A percentile compares a stretch with the other conserved stretches of the same genome.
phyloP scores from a whole-genome alignment of 2,329 filamentous ascomycete species.

The Talaromyces atroroseus region DNA sequence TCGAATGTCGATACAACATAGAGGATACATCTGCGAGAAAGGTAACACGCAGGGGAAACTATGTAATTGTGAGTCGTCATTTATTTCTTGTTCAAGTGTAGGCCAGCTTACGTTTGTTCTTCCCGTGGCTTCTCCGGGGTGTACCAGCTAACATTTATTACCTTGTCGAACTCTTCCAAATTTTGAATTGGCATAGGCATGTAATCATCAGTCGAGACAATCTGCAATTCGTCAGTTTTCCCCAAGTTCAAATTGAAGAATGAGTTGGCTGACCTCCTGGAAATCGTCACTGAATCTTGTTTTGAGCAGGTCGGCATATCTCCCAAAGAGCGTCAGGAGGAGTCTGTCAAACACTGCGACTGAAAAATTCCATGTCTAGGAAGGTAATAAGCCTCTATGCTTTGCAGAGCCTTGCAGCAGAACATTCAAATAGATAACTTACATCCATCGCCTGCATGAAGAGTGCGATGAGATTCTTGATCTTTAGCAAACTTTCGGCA shows the following conservation, averaged over 20 bases:
- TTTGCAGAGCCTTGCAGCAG: background rate
- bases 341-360: slow-evolving; percentile 76
- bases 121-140: slow-evolving; percentile 71
- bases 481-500: slow-evolving; percentile 84
- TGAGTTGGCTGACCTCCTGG: slow-evolving; percentile 60
- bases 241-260: too few species aligned
- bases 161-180: slow-evolving; percentile 86
- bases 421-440: slow-evolving; percentile 22
- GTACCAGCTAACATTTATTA: slow-evolving; percentile 95
- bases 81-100: background rate
- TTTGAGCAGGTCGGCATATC: slow-evolving; percentile 88
- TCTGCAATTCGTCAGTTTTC: slow-evolving; percentile 33
- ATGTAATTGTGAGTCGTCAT: slow-evolving; percentile 19
- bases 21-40: slow-evolving; percentile 97
- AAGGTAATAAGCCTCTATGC: background rate
- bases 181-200: slow-evolving; percentile 99
- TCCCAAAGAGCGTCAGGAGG: slow-evolving; percentile 82
- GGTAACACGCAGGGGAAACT: slow-evolving; percentile 93
- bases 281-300: slow-evolving; percentile 92
- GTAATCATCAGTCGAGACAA: slow-evolving; percentile 89
- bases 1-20: slow-evolving; percentile 96
- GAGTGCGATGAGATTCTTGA: slow-evolving; percentile 85
- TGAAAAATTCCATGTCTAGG: slow-evolving; percentile 83
- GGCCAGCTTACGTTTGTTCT: slow-evolving; percentile 61
- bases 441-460: slow-evolving; percentile 99